Percentiles rank a stretch among this genome's conserved stretches.
Evolutionary conservation across 176 grass and related monocot species (phyloP).

Genomic region (Avena atlantica): DNA sequence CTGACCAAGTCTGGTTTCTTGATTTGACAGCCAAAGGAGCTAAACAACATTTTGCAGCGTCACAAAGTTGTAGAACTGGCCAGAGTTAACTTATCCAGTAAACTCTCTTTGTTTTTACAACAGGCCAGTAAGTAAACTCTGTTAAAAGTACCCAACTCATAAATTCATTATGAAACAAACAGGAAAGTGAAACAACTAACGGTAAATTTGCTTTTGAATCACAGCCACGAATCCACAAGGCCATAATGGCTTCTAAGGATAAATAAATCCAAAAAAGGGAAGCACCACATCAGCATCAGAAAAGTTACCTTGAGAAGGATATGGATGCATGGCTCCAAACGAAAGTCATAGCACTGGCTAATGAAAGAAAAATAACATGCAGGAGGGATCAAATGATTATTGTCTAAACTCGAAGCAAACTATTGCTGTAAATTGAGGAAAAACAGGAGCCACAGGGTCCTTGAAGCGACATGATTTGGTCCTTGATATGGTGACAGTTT

Average conservation of each 20-base stretch:
- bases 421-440: neutral
- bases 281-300: neutral
- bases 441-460: slow-evolving; percentile 35
- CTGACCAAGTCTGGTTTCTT: neutral
- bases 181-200: neutral
- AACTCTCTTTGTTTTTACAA: neutral
- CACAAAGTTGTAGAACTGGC: neutral
- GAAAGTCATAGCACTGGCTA: neutral
- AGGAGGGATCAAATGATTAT: slow-evolving; percentile 40
- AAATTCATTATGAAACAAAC: neutral
- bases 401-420: slow-evolving; percentile 42
- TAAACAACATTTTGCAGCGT: neutral
- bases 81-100: neutral
- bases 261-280: neutral
- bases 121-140: neutral
- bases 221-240: neutral
- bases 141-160: neutral
- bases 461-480: slow-evolving; percentile 18
- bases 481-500: slow-evolving; percentile 39
- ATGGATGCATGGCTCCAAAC: slow-evolving; percentile 35
- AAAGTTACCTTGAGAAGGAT: slow-evolving; percentile 35
- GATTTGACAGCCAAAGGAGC: too few relatives aligned
- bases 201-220: neutral
- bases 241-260: neutral
- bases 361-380: neutral